Conservation (phyloP, 2,329 filamentous ascomycete genomes). For the Pseudocercospora pini-densiflorae region DNA sequence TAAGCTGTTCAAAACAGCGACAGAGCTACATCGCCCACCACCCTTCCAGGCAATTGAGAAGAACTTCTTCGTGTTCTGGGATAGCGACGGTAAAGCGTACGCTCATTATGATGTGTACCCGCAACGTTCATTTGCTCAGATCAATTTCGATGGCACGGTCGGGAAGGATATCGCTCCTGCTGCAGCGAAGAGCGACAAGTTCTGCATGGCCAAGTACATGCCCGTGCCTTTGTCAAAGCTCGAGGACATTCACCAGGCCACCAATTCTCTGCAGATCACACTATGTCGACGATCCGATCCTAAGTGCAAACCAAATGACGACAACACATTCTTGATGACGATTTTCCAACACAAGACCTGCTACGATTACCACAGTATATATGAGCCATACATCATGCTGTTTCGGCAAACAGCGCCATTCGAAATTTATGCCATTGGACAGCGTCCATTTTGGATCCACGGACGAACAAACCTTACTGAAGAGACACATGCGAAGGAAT, state of each 20-base stretch:
- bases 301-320: constrained; percentile 47
- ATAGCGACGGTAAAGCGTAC: constrained; percentile 51
- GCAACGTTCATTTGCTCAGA: constrained; percentile 54
- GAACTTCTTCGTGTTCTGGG: constrained; percentile 69
- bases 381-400: constrained; percentile 61
- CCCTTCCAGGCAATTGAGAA: constrained; percentile 58
- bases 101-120: constrained; percentile 60
- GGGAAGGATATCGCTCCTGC: constrained; percentile 53
- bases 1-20: constrained; percentile 47
- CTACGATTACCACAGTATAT: constrained; percentile 55
- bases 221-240: neutral
- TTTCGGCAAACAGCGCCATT: constrained; percentile 57
- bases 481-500: constrained; percentile 24
- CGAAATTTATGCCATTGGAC: constrained; percentile 55
- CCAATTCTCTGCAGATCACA: constrained; percentile 62
- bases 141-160: constrained; percentile 52
- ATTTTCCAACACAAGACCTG: constrained; percentile 62
- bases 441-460: constrained; percentile 60
- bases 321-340: constrained; percentile 60
- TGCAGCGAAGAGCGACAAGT: constrained; percentile 29
- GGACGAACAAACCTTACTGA: constrained; percentile 48
- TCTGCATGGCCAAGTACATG: constrained; percentile 8
- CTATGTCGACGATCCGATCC: constrained; percentile 56
- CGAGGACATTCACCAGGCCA: constrained; percentile 59
- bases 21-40: constrained; percentile 57